Conservation (phyloP, 805 yeast genomes). For the Yamadazyma sp. region DNA sequence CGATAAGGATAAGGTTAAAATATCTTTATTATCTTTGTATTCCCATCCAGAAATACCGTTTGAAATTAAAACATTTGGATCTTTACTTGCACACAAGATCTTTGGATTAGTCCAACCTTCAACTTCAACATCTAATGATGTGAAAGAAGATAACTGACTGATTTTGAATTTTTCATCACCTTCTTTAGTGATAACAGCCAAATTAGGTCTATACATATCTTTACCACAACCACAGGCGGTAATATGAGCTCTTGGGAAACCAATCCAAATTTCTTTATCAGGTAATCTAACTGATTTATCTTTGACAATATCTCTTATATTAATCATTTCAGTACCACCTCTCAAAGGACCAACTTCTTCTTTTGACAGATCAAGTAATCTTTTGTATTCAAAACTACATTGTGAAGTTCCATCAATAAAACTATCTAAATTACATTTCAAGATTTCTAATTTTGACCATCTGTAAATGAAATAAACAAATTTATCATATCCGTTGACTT, state of each 20-base stretch:
- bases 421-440: constrained; percentile 15
- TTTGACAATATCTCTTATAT: constrained; percentile 16
- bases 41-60: constrained; percentile 33
- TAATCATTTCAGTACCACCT: constrained; percentile 36
- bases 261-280: constrained; percentile 34
- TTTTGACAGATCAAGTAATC: constrained; percentile 9
- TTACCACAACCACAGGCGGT: constrained; percentile 37
- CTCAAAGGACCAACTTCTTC: constrained; percentile 29
- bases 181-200: constrained; percentile 24
- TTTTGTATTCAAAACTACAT: constrained; percentile 12
- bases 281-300: constrained; percentile 12
- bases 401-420: constrained; percentile 11
- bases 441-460: constrained; percentile 21
- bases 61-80: constrained; percentile 31
- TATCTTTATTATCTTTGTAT: constrained; percentile 18
- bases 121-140: constrained; percentile 28
- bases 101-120: constrained; percentile 25
- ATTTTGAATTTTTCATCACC: constrained; percentile 18
- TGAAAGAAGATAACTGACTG: constrained; percentile 29
- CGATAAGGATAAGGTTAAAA: constrained; percentile 32
- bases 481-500: constrained; percentile 23
- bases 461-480: constrained; percentile 29
- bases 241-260: constrained; percentile 40
- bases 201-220: constrained; percentile 38
- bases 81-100: constrained; percentile 23